Conservation (phyloP, 139 green algal species). For the Trebouxia sp. region DNA sequence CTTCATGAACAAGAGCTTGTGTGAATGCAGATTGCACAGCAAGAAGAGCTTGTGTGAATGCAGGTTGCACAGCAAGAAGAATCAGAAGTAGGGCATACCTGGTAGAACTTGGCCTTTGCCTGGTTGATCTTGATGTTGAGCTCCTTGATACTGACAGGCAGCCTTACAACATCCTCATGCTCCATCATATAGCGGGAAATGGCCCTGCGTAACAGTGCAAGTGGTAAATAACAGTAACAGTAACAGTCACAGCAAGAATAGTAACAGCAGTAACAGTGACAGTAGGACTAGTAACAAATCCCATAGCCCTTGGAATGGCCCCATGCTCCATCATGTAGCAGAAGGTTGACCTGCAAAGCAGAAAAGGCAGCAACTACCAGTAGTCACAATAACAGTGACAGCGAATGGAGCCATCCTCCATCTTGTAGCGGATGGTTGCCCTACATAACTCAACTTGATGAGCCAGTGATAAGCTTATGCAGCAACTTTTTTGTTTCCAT, state of each 20-base stretch:
- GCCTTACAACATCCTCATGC: slow-evolving; percentile 12
- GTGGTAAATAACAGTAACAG: not conserved
- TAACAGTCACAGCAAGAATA: not conserved
- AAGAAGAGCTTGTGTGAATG: not conserved
- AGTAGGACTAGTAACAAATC: no score
- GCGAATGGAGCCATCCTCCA: not conserved
- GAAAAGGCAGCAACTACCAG: not conserved
- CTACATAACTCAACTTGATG: no score
- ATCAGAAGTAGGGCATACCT: not conserved
- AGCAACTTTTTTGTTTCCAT: no score
- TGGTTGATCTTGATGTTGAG: not conserved
- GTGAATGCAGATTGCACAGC: not conserved
- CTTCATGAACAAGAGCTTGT: no score
- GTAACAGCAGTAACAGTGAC: no score
- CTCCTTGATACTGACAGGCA: not conserved
- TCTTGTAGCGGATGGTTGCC: no score
- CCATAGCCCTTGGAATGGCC: not conserved
- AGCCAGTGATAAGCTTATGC: no score
- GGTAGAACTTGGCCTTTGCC: not conserved
- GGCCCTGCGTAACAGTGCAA: not conserved
- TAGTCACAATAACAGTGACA: not conserved
- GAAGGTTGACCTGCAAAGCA: not conserved
- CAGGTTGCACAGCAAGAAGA: not conserved
- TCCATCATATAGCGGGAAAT: slow-evolving; percentile 13
- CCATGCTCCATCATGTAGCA: slow-evolving; percentile 16